Conservation (phyloP, 805 yeast genomes). For the Sugiyamaella chiloensis region DNA sequence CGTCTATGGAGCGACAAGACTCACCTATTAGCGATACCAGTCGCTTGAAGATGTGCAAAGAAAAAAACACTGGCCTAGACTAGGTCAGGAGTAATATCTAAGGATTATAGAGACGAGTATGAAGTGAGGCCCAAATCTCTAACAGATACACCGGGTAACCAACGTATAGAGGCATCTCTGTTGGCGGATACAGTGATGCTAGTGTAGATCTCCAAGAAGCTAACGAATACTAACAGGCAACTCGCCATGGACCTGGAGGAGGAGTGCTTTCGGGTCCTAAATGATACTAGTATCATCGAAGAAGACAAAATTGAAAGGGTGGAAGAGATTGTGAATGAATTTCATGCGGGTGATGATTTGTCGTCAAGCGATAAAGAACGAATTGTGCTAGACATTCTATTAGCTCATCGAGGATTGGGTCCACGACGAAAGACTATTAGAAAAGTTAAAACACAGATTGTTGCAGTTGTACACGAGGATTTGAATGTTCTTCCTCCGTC, state of each 20-base stretch:
- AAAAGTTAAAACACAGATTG: background rate
- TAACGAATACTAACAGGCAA: no score
- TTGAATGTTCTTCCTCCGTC: slow-evolving; percentile 19
- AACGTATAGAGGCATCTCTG: background rate
- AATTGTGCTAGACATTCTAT: slow-evolving; percentile 39
- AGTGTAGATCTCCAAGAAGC: no score
- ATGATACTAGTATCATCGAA: slow-evolving; percentile 33
- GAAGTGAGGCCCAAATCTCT: background rate
- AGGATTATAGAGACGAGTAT: no score
- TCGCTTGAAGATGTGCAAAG: background rate
- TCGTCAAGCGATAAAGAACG: slow-evolving; percentile 33
- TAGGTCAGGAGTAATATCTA: no score
- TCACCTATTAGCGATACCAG: background rate
- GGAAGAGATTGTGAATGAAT: slow-evolving; percentile 34
- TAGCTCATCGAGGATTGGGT: slow-evolving; percentile 37
- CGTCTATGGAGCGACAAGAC: no score
- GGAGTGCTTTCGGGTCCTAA: slow-evolving; percentile 34
- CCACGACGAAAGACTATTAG: background rate
- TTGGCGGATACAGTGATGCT: no score
- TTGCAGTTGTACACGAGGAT: background rate
- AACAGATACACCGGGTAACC: background rate
- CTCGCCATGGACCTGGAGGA: slow-evolving; percentile 17
- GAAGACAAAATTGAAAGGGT: slow-evolving; percentile 41
- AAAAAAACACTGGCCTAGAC: background rate
- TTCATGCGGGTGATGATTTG: slow-evolving; percentile 19